These are phyloP conservation scores for Patellifolia procumbens DNA, from an alignment of 179 eudicot genomes.

Conservation along the genomic window DNA sequence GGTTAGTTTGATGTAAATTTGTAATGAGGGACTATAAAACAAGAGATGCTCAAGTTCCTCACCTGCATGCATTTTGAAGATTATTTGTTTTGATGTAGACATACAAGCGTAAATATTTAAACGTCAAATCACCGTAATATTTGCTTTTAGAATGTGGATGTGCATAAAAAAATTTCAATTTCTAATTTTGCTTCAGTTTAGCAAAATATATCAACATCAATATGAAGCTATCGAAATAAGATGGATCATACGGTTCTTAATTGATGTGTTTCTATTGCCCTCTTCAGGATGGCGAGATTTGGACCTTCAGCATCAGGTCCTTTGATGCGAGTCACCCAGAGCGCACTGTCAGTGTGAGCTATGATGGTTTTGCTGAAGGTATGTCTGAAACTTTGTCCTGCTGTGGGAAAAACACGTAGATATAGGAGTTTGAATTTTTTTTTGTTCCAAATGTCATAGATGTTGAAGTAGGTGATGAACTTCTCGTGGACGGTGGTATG, in stretches of 20 bases:
- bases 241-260: not conserved
- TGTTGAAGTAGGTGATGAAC: conserved; percentile 50
- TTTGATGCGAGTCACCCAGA: conserved; percentile 64
- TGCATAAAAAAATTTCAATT: not conserved
- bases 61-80: not conserved
- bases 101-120: not conserved
- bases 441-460: conserved; percentile 21
- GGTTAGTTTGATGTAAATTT: not conserved
- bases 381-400: conserved; percentile 1
- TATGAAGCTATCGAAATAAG: not conserved
- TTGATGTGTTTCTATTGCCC: conserved; percentile 8
- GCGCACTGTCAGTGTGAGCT: conserved; percentile 76
- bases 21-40: not conserved
- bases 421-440: not conserved
- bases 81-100: not conserved
- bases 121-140: not conserved
- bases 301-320: conserved; percentile 87
- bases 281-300: conserved; percentile 82
- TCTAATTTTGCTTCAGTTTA: not conserved
- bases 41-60: not conserved
- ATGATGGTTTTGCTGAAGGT: conserved; percentile 99
- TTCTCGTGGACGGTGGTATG: conserved; percentile 58
- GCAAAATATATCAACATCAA: not conserved
- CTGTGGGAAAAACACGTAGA: not conserved
- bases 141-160: not conserved